These are phyloP conservation scores for Lophium mytilinum DNA, from an alignment of 495 filamentous ascomycete genomes.

Conservation along the genomic window DNA sequence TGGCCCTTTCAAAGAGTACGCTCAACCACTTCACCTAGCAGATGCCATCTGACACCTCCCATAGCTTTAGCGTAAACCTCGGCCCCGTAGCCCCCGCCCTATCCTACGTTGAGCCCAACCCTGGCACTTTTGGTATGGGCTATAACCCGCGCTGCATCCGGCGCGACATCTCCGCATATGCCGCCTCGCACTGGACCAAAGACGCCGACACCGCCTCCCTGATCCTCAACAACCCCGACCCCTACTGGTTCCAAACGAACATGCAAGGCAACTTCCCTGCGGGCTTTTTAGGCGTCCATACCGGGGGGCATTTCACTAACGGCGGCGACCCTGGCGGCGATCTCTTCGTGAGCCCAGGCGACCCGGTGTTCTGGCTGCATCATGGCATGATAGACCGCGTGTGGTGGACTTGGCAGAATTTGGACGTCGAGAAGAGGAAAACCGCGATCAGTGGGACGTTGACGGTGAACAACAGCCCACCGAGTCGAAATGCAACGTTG, in stretches of 20 bases:
- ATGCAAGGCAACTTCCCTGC: conserved; percentile 44
- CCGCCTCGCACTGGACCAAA: conserved; percentile 43
- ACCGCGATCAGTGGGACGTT: conserved; percentile 44
- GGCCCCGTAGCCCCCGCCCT: conserved; percentile 26
- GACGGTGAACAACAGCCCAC: conserved; percentile 49
- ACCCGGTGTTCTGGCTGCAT: conserved; percentile 62
- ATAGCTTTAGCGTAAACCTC: conserved; percentile 26
- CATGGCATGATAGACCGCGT: conserved; percentile 62
- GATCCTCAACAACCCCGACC: conserved; percentile 38
- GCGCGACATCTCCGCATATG: conserved; percentile 51
- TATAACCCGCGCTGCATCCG: conserved; percentile 59
- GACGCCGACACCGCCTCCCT: conserved; percentile 41
- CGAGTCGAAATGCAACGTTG: conserved; percentile 42
- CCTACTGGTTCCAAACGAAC: conserved; percentile 46
- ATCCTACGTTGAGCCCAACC: conserved; percentile 13
- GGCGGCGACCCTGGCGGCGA: conserved; percentile 55
- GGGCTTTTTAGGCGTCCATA: conserved; percentile 49
- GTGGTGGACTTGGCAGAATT: conserved; percentile 65
- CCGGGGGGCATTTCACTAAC: conserved; percentile 56
- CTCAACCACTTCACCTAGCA: neutral
- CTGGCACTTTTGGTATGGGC: conserved; percentile 22
- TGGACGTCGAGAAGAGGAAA: conserved; percentile 41
- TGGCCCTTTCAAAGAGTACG: conserved; percentile 29
- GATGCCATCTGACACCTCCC: conserved; percentile 6
- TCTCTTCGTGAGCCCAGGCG: conserved; percentile 51